Conservation (phyloP, 2,329 filamentous ascomycete species). For the Microdochium bolleyi region DNA sequence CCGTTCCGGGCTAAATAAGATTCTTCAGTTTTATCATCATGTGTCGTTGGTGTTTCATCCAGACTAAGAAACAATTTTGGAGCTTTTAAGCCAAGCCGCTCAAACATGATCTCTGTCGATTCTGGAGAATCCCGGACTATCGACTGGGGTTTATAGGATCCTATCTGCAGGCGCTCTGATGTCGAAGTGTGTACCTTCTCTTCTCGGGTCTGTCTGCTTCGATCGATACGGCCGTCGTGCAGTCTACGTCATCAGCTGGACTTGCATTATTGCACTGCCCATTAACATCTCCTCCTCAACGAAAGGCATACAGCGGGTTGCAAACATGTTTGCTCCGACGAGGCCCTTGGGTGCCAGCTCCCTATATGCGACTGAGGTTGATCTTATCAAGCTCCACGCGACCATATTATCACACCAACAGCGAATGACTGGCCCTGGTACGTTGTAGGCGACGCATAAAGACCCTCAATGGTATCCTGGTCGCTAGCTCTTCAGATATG, state of each 20-base stretch:
- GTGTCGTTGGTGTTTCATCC: neutral
- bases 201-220: neutral
- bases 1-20: neutral
- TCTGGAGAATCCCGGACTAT: neutral
- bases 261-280: neutral
- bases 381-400: neutral
- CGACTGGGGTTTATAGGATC: neutral
- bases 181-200: neutral
- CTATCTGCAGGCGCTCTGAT: neutral
- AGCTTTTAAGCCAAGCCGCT: neutral
- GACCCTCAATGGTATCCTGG: neutral
- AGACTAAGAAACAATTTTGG: neutral
- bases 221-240: neutral
- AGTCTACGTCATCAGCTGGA: neutral
- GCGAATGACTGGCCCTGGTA: neutral
- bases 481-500: neutral
- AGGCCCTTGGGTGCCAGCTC: neutral
- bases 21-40: neutral
- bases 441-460: neutral
- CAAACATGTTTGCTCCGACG: neutral
- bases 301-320: neutral
- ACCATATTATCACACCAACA: neutral
- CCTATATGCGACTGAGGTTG: neutral
- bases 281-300: neutral
- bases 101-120: neutral